Conservation (phyloP, 345 rosid genomes). For the Angophora floribunda region DNA sequence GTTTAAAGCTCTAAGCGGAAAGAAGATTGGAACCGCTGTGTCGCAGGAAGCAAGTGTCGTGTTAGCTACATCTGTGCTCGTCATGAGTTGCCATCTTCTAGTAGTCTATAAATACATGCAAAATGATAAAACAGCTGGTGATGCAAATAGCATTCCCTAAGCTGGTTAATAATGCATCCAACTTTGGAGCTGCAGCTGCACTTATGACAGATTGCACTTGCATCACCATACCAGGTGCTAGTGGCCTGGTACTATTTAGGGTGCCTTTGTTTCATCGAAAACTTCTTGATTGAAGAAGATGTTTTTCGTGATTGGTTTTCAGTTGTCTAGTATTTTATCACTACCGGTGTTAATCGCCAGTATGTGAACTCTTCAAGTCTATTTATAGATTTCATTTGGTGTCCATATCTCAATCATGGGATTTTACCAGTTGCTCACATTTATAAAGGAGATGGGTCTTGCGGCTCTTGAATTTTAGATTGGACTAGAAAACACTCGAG, state of each 20-base stretch:
- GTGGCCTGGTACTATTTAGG: not conserved
- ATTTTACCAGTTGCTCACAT: too few species aligned
- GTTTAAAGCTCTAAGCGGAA: slow-evolving; percentile 22
- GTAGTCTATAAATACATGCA: not conserved
- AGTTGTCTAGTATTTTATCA: too few species aligned
- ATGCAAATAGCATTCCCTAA: not conserved
- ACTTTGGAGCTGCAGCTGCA: not conserved
- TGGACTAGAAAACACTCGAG: too few species aligned
- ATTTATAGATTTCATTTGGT: too few species aligned
- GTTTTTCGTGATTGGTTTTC: too few species aligned
- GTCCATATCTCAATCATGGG: too few species aligned
- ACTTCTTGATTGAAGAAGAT: too few species aligned
- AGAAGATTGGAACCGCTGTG: not conserved
- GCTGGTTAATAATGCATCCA: not conserved
- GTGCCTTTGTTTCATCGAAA: not conserved
- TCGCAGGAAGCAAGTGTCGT: not conserved
- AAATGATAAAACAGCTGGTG: not conserved
- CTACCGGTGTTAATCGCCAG: too few species aligned
- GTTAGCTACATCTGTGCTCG: not conserved
- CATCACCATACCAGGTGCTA: not conserved
- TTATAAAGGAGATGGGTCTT: too few species aligned
- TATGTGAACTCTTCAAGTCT: too few species aligned
- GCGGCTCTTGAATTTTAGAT: too few species aligned
- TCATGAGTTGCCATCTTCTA: not conserved
- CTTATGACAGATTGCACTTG: too few species aligned